These are phyloP conservation scores for Medakamo hakoo DNA, from an alignment of 139 green algal species.

Conservation along the genomic window DNA sequence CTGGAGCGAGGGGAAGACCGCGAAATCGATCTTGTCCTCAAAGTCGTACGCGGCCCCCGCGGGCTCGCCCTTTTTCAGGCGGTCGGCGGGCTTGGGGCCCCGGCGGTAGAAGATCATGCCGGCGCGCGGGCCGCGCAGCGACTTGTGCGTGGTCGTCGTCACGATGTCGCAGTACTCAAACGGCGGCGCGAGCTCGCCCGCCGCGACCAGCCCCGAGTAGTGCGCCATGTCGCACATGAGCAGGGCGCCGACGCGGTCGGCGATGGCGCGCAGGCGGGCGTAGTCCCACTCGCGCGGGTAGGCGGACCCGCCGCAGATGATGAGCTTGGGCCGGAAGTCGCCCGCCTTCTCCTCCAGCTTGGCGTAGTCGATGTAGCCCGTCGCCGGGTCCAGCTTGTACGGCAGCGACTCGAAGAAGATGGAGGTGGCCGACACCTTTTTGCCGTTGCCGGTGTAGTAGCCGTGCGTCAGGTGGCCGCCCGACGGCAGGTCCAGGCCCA, in stretches of 20 bases:
- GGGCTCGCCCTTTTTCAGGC: slow-evolving; percentile 34
- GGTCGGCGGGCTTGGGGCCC: slow-evolving; percentile 43
- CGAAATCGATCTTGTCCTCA: slow-evolving; percentile 72
- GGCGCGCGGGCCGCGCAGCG: slow-evolving; percentile 53
- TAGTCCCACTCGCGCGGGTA: slow-evolving; percentile 82
- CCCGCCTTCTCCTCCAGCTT: slow-evolving; percentile 66
- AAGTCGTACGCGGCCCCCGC: slow-evolving; percentile 47
- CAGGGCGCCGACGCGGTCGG: slow-evolving; percentile 51
- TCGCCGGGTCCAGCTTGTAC: slow-evolving; percentile 80
- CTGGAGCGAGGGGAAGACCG: slow-evolving; percentile 72
- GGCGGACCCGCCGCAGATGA: slow-evolving; percentile 63
- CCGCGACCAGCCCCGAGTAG: slow-evolving; percentile 58
- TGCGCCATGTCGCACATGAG: slow-evolving; percentile 81
- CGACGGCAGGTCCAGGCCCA: slow-evolving; percentile 70
- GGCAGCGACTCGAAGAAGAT: slow-evolving; percentile 81
- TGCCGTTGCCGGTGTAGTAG: slow-evolving; percentile 76
- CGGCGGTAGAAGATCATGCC: slow-evolving; percentile 78
- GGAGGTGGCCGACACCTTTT: slow-evolving; percentile 70
- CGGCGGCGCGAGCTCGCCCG: slow-evolving; percentile 30
- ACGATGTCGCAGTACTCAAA: slow-evolving; percentile 75
- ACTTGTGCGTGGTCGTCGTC: slow-evolving; percentile 86
- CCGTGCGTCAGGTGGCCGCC: slow-evolving; percentile 79
- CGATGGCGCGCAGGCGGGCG: slow-evolving; percentile 49
- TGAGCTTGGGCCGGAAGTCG: slow-evolving; percentile 69
- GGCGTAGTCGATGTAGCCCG: slow-evolving; percentile 67